Evolutionary conservation across 169 alveolate species (phyloP).

Genomic region (Eimeria praecox): DNA sequence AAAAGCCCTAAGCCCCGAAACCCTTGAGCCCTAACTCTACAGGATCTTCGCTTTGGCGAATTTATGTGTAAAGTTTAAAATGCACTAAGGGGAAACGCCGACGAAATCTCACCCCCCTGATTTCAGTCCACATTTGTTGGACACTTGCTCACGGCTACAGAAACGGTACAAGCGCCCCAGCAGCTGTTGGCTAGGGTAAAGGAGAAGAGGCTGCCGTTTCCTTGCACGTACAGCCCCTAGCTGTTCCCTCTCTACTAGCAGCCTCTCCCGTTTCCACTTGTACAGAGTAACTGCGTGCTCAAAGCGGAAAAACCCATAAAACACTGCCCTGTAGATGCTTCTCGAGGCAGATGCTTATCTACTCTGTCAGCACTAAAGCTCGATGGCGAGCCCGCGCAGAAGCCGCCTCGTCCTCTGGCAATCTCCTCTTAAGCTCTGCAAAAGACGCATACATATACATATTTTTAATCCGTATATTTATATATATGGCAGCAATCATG

Average conservation of each 20-base stretch:
- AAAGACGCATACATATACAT: background rate
- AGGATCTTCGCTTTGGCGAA: background rate
- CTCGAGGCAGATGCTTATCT: background rate
- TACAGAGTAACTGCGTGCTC: background rate
- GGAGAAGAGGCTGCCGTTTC: background rate
- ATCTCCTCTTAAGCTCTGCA: constrained; percentile 38
- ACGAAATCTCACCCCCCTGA: background rate
- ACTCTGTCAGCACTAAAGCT: constrained; percentile 31
- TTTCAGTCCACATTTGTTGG: background rate
- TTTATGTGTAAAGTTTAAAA: background rate
- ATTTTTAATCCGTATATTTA: background rate
- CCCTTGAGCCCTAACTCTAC: background rate
- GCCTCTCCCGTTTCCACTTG: background rate
- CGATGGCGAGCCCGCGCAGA: constrained; percentile 27
- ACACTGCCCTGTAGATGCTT: background rate
- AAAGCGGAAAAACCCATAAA: background rate
- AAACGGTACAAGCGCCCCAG: background rate
- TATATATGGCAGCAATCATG: background rate
- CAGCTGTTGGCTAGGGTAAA: background rate
- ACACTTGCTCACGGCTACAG: background rate
- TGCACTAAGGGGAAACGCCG: background rate
- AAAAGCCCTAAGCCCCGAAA: background rate
- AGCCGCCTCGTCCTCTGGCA: constrained; percentile 33
- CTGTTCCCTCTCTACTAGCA: background rate
- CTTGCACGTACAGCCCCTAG: background rate